Evolutionary conservation across 805 yeast genomes (phyloP).

Genomic region (Vanderwaltozyma tropicalis): DNA sequence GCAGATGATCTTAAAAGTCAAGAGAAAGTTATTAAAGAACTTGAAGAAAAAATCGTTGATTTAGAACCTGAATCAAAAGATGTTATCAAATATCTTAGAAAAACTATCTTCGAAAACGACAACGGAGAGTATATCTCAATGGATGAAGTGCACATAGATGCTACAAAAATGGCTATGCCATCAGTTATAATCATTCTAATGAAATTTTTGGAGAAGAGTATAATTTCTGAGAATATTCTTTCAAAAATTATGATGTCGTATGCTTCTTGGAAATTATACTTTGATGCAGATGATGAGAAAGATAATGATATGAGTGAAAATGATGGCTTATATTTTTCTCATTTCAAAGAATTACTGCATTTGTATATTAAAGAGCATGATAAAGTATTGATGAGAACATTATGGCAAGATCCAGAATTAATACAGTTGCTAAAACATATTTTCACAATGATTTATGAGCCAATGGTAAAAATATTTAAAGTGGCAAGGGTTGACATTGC

Average conservation of each 20-base stretch:
- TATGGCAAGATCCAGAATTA: slow-evolving; percentile 81
- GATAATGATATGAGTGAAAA: slow-evolving; percentile 2
- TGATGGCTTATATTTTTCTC: slow-evolving; percentile 38
- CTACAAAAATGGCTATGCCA: slow-evolving; percentile 23
- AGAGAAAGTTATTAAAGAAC: slow-evolving; percentile 39
- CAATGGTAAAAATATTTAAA: slow-evolving; percentile 57
- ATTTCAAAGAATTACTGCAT: slow-evolving; percentile 52
- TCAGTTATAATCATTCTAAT: slow-evolving; percentile 16
- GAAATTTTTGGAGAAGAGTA: slow-evolving; percentile 14
- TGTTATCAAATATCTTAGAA: slow-evolving; percentile 24
- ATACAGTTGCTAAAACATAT: slow-evolving; percentile 66
- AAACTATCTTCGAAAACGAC: slow-evolving; percentile 22
- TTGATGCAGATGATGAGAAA: slow-evolving; percentile 1
- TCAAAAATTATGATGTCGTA: slow-evolving; percentile 25
- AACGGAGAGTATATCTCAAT: background rate
- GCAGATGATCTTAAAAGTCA: slow-evolving; percentile 66
- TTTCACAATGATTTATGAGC: slow-evolving; percentile 62
- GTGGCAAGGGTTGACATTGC: slow-evolving; percentile 57
- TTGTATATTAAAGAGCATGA: slow-evolving; percentile 61
- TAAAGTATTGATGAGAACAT: slow-evolving; percentile 58
- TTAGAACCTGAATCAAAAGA: slow-evolving; percentile 11
- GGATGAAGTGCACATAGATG: slow-evolving; percentile 23
- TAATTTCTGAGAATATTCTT: slow-evolving; percentile 14
- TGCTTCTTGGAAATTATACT: slow-evolving; percentile 18
- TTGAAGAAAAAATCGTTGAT: slow-evolving; percentile 32